Conservation (phyloP, 768 basidiomycete species). For the Dioszegia crocea region DNA sequence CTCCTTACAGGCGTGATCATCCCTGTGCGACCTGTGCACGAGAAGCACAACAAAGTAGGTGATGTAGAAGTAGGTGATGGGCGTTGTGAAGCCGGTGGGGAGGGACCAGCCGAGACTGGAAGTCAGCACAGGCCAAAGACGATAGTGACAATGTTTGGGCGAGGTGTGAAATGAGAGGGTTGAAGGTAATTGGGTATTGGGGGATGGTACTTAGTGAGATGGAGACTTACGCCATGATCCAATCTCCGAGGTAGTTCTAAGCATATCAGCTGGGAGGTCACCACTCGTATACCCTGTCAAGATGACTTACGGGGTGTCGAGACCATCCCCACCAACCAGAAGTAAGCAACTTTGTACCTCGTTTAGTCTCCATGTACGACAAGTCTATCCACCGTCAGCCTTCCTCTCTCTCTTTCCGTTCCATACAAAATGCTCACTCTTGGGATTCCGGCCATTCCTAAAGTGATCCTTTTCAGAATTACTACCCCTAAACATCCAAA, state of each 20-base stretch:
- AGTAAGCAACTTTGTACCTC: slow-evolving; percentile 83
- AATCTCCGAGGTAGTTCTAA: slow-evolving; percentile 50
- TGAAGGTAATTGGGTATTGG: too few species aligned
- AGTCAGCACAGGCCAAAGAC: background rate
- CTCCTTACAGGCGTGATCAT: slow-evolving; percentile 83
- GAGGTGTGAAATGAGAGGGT: too few species aligned
- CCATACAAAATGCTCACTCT: slow-evolving; percentile 58
- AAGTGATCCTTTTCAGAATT: slow-evolving; percentile 97
- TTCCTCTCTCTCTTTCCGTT: background rate
- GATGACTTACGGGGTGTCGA: slow-evolving; percentile 63
- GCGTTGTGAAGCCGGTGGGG: slow-evolving; percentile 84
- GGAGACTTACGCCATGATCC: slow-evolving; percentile 50
- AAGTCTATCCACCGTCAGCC: slow-evolving; percentile 57
- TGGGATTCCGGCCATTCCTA: slow-evolving; percentile 86
- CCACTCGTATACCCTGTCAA: background rate
- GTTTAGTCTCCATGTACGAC: slow-evolving; percentile 69
- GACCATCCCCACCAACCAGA: slow-evolving; percentile 97
- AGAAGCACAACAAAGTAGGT: slow-evolving; percentile 83
- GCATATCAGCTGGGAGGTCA: background rate
- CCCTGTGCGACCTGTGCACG: slow-evolving; percentile 80
- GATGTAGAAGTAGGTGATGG: slow-evolving; percentile 94
- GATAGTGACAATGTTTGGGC: too few species aligned
- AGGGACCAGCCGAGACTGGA: slow-evolving; percentile 72
- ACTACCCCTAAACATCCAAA: slow-evolving; percentile 82
- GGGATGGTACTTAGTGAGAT: background rate